Percentiles rank a stretch among this genome's conserved stretches.
Conservation (phyloP, 768 basidiomycete species). For the Leucosporidium scottii region DNA sequence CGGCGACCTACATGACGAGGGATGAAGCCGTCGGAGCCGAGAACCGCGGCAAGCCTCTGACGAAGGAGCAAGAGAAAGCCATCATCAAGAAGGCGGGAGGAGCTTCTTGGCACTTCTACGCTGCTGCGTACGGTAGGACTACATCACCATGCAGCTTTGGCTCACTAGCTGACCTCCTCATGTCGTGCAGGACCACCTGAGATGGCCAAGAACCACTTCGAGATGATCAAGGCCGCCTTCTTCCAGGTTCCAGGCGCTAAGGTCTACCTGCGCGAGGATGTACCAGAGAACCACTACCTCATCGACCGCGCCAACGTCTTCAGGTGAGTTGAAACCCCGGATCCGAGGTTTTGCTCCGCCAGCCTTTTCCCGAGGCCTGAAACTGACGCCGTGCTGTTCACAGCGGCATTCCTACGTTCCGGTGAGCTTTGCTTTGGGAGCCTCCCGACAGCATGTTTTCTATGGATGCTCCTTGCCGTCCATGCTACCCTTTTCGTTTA, state of each 20-base stretch:
- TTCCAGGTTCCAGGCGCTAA: background rate
- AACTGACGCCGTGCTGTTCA: too few relatives aligned
- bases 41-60: background rate
- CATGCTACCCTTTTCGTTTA: too few relatives aligned
- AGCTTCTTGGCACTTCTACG: background rate
- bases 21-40: background rate
- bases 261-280: background rate
- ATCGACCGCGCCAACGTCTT: background rate
- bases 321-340: too few relatives aligned
- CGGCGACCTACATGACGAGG: background rate
- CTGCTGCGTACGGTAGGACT: background rate
- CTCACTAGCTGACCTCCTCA: background rate
- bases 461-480: too few relatives aligned
- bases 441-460: too few relatives aligned
- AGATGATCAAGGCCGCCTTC: background rate
- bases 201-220: background rate
- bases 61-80: background rate
- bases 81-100: conserved; percentile 1
- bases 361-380: too few relatives aligned
- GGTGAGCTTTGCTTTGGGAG: too few relatives aligned
- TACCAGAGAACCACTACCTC: background rate
- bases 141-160: too few relatives aligned
- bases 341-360: too few relatives aligned
- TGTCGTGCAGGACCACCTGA: background rate
- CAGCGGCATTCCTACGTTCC: background rate